These are phyloP conservation scores for Kentomonas sorsogonicus DNA, from an alignment of 208 protist genomes.

Conservation along the genomic window DNA sequence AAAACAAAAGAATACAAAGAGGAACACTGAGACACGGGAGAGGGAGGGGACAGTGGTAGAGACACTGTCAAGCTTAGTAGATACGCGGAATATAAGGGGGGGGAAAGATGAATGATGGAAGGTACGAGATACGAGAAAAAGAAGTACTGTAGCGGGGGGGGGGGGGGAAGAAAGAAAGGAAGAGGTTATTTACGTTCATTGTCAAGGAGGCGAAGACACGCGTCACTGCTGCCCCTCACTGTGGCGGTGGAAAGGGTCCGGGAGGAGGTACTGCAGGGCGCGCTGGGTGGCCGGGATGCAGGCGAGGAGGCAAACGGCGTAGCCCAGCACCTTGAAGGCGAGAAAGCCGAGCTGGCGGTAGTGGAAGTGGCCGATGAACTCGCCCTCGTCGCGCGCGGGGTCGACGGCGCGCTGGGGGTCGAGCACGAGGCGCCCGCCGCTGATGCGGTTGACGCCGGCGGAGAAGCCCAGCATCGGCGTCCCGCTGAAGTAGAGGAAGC, in stretches of 20 bases:
- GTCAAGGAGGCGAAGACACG: no score
- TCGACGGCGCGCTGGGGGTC: conserved; percentile 64
- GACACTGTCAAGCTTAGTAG: no score
- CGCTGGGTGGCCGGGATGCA: conserved; percentile 67
- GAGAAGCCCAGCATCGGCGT: conserved; percentile 79
- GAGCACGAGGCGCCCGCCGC: conserved; percentile 59
- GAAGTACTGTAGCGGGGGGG: no score
- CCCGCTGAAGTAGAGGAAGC: conserved; percentile 79
- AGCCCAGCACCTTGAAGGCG: conserved; percentile 51
- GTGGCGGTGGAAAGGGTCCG: conserved; percentile 72
- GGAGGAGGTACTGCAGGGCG: conserved; percentile 51
- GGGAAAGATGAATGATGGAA: no score
- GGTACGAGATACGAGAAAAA: no score
- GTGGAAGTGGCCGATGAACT: conserved; percentile 77
- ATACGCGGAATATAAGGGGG: no score
- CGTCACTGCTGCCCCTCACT: conserved; percentile 38
- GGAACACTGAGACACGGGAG: no score
- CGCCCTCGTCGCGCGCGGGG: conserved; percentile 44
- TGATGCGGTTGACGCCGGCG: conserved; percentile 50
- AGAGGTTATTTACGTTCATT: no score
- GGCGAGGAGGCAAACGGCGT: conserved; percentile 50
- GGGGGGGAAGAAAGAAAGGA: no score
- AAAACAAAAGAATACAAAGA: no score
- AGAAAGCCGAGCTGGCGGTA: conserved; percentile 77
- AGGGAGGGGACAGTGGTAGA: no score